A percentile compares a stretch with the other conserved stretches of the same genome.
phyloP scores from a whole-genome alignment of 768 basidiomycete species.

The Boletus eberwhitei region DNA sequence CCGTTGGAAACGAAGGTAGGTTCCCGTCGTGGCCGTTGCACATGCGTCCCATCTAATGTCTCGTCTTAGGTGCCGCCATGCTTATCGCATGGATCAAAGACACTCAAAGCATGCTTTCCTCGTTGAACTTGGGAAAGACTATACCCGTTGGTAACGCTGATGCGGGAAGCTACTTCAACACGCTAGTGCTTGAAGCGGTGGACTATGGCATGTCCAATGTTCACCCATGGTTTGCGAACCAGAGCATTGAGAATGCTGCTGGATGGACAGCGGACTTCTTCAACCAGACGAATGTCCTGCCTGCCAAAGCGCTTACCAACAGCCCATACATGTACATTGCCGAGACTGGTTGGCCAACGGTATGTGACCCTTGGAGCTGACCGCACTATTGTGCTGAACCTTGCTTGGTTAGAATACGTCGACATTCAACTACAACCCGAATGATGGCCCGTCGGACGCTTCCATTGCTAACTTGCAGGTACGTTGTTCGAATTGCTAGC shows the following conservation, averaged over 20 bases:
- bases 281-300: constrained; percentile 54
- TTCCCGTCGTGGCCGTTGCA: not conserved
- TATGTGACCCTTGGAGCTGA: constrained; percentile 29
- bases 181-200: constrained; percentile 52
- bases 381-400: not conserved
- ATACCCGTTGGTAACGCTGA: constrained; percentile 79
- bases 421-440: constrained; percentile 48
- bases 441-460: constrained; percentile 67
- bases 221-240: constrained; percentile 92
- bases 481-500: not conserved
- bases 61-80: constrained; percentile 48
- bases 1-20: constrained; percentile 46
- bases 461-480: constrained; percentile 60
- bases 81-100: constrained; percentile 66
- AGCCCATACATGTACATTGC: constrained; percentile 85
- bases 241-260: constrained; percentile 62
- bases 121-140: constrained; percentile 54
- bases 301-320: constrained; percentile 60
- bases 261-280: constrained; percentile 85
- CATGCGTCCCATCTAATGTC: not conserved
- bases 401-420: constrained; percentile 50
- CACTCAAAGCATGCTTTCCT: constrained; percentile 52
- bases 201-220: constrained; percentile 89
- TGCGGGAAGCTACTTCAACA: constrained; percentile 84
- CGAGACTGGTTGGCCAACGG: constrained; percentile 88